Conservation (phyloP, 192 early-diverging fungal species). For the Entomortierella lignicola region DNA sequence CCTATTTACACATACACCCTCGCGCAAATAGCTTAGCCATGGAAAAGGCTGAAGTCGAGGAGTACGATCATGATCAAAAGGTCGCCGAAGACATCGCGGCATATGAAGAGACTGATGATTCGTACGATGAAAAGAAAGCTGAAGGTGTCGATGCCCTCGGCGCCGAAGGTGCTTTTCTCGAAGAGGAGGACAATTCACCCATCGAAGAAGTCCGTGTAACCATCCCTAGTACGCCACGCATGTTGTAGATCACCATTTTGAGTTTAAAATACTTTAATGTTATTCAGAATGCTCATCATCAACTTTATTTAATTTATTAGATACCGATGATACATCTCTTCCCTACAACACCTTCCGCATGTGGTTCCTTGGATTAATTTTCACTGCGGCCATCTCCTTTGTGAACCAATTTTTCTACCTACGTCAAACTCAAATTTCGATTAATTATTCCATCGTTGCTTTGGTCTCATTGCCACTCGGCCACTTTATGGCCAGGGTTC, state of each 20-base stretch:
- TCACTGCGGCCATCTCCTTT: neutral
- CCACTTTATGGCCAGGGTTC: neutral
- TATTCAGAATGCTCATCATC: neutral
- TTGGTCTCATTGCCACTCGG: neutral
- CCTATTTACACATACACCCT: no score
- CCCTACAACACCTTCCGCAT: neutral
- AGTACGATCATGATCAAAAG: no score
- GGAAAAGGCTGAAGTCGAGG: conserved; percentile 5
- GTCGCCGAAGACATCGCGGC: neutral
- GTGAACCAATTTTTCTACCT: neutral
- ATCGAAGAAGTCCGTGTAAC: conserved; percentile 57
- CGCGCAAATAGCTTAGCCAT: neutral
- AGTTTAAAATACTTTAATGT: no score
- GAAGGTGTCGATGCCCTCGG: neutral
- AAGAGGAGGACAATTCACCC: conserved; percentile 53
- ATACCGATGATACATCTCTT: neutral
- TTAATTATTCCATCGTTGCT: neutral
- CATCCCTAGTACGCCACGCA: conserved; percentile 55
- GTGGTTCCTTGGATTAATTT: neutral
- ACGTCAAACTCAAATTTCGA: neutral
- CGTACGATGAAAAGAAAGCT: conserved; percentile 16
- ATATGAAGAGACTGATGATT: conserved; percentile 18
- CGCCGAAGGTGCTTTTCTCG: neutral
- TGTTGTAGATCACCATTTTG: neutral
- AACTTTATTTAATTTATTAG: neutral